phyloP scores from a whole-genome alignment of 441 rosid species.

The Arabidopsis lyrata region DNA sequence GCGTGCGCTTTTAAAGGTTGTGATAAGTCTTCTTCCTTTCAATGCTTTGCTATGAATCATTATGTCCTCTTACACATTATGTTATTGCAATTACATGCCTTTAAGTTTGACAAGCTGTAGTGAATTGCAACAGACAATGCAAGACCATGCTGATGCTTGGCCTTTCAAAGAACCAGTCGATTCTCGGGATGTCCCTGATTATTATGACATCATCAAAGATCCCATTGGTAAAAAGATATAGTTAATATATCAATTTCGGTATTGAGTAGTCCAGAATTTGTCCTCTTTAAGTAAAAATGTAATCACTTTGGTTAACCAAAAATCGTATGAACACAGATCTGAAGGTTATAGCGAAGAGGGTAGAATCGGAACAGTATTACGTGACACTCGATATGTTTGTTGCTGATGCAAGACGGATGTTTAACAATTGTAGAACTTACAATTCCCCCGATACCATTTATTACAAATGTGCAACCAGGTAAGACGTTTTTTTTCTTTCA shows the following conservation, averaged over 20 bases:
- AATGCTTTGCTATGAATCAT: constrained; percentile 3
- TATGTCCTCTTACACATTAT: constrained; percentile 5
- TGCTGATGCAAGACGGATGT: constrained; percentile 95
- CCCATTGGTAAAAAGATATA: constrained; percentile 84
- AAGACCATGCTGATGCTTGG: constrained; percentile 97
- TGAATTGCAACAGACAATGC: constrained; percentile 72
- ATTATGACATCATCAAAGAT: constrained; percentile 96
- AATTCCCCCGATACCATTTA: constrained; percentile 95
- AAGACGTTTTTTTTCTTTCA: background rate
- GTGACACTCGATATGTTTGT: constrained; percentile 97
- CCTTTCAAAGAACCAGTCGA: constrained; percentile 99
- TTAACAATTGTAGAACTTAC: constrained; percentile 84
- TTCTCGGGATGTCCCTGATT: constrained; percentile 96
- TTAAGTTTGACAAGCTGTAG: constrained; percentile 27
- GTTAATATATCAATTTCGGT: background rate
- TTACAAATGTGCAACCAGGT: constrained; percentile 89
- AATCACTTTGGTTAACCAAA: background rate
- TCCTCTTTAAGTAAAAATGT: background rate
- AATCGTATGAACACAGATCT: constrained; percentile 63
- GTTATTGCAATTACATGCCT: constrained; percentile 1
- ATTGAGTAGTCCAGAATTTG: constrained; percentile 3
- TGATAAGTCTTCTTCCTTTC: constrained; percentile 6
- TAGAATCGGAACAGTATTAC: constrained; percentile 93
- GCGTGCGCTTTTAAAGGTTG: constrained; percentile 91
- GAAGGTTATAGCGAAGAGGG: constrained; percentile 89